Conservation (phyloP, 495 filamentous ascomycete genomes). For the Penicillium robsamsonii region DNA sequence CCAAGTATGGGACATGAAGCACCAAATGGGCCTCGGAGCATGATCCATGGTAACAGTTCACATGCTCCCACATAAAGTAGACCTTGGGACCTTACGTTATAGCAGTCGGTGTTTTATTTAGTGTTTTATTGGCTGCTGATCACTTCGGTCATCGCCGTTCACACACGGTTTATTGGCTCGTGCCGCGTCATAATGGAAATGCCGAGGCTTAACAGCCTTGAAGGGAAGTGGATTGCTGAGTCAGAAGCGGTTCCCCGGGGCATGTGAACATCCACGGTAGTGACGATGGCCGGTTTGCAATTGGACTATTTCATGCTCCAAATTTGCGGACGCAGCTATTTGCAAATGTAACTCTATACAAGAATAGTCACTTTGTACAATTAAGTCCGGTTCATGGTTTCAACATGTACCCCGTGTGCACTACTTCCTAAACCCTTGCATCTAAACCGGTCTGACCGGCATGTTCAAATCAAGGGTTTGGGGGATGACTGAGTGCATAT, state of each 20-base stretch:
- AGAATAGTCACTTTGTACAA: neutral
- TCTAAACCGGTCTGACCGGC: neutral
- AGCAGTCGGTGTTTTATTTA: slow-evolving; percentile 7
- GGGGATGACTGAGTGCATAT: neutral
- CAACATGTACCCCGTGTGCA: neutral
- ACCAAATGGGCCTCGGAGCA: slow-evolving; percentile 24
- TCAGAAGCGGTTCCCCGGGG: neutral
- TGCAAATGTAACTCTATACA: neutral
- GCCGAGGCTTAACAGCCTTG: slow-evolving; percentile 30
- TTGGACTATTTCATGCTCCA: neutral
- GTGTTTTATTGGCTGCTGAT: slow-evolving; percentile 20
- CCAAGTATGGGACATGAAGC: slow-evolving; percentile 5
- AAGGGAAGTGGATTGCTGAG: neutral
- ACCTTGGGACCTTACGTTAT: slow-evolving; percentile 10
- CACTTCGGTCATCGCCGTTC: slow-evolving; percentile 25
- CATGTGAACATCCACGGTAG: slow-evolving; percentile 4
- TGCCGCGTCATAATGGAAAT: slow-evolving; percentile 31
- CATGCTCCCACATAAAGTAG: slow-evolving; percentile 5
- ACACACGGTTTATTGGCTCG: slow-evolving; percentile 14
- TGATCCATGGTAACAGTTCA: neutral
- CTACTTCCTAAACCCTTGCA: neutral
- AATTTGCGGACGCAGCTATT: neutral
- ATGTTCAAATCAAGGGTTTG: neutral
- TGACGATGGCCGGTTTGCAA: neutral
- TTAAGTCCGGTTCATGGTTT: neutral